Conservation (phyloP, 1,139 yeast species). For the Lipomyces yarrowii region DNA sequence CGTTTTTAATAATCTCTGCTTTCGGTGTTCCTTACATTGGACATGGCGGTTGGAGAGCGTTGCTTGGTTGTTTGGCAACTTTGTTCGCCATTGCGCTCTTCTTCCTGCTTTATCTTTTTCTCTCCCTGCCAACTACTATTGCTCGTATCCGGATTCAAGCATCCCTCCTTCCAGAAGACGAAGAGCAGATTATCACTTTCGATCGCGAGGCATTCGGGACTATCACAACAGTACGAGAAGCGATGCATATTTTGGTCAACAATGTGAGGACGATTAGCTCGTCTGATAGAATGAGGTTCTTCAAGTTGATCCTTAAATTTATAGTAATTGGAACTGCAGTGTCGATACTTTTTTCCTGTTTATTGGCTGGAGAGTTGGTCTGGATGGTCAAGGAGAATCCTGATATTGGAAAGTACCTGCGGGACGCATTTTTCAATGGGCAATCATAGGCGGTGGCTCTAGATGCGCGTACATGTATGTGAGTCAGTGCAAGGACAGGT, state of each 20-base stretch:
- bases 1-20: neutral
- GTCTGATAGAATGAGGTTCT: slow-evolving; percentile 3
- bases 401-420: slow-evolving; percentile 4
- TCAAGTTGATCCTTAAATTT: neutral
- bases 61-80: neutral
- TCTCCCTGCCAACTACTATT: slow-evolving; percentile 4
- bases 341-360: neutral
- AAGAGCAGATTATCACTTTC: slow-evolving; percentile 5
- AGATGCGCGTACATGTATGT: too few species aligned
- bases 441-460: neutral
- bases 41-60: neutral
- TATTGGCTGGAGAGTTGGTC: neutral
- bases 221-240: slow-evolving; percentile 6
- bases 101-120: neutral
- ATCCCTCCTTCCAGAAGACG: slow-evolving; percentile 9
- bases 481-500: too few species aligned
- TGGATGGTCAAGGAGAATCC: slow-evolving; percentile 10
- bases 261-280: slow-evolving; percentile 2
- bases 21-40: neutral
- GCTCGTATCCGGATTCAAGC: slow-evolving; percentile 8
- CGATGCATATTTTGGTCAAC: slow-evolving; percentile 1
- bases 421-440: slow-evolving; percentile 1
- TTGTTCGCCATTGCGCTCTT: slow-evolving; percentile 2
- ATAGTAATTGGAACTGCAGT: neutral
- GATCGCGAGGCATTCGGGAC: slow-evolving; percentile 8